Base-by-base conservation (phyloP, 2,329 filamentous ascomycete species). In the Coniochaeta pulveracea region DNA sequence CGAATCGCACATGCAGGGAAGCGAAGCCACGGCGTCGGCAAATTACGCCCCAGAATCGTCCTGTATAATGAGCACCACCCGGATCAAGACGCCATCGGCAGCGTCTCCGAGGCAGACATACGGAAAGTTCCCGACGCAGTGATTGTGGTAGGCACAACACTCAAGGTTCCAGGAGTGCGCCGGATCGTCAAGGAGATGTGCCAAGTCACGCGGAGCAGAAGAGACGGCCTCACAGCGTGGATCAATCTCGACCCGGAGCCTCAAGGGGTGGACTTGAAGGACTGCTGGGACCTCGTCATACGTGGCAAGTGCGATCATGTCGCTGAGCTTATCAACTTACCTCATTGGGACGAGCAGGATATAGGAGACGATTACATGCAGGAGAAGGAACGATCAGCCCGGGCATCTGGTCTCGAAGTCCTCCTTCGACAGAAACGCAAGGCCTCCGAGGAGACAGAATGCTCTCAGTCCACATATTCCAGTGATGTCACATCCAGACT, bases 61-160 rank as follows among this genome's bases (percentile, higher is more conserved):
- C 69, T 98, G 8, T 98, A 98, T 63, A 95, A 96, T 52, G 91
- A 98, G 55, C 81, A 85, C 53, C 95, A 96, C 51, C 91, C 91
- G 1, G 91, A 98, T 43, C 85, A 91, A 44, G 89, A 95, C 46
- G 89, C 91, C 10, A 98, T 98, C 52, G 88, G 89, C 26, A 84
- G 84, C 15, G 88, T 94, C 25, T 85, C 88, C 33, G 77, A 76
- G 43, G 80, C 88, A 4, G 91, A 98, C 52, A 63, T 96, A 37
- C 81, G 85, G 39, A 73, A 80, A 26, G 72, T 86, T 23, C 89
- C 91, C 1, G 91, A 96, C 54, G 88, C 88, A 12, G 72, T 98
- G 17, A 77, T 98, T 44, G 91, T 98, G 18, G 91, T 94, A 7
- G 91, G 91, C 34, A 98, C 91, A 3, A 95, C 85, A 37, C 63